Conservation (phyloP, 768 basidiomycete genomes). For the Sarcodon aspratus region DNA sequence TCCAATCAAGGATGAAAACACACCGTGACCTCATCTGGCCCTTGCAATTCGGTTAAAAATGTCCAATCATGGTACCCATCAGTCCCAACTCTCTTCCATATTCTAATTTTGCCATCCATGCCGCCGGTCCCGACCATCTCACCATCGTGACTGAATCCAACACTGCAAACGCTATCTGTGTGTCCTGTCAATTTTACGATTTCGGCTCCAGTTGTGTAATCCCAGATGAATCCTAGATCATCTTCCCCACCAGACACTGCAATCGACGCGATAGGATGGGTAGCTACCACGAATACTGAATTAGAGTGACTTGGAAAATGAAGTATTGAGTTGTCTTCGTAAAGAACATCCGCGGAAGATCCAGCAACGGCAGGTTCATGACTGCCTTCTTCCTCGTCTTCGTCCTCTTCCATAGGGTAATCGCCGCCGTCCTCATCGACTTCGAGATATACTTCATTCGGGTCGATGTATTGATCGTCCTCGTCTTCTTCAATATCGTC, state of each 20-base stretch:
- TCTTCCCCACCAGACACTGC: constrained; percentile 94
- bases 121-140: constrained; percentile 93
- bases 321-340: constrained; percentile 56
- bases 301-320: constrained; percentile 54
- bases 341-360: constrained; percentile 14
- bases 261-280: constrained; percentile 74
- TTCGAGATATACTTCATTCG: constrained; percentile 56
- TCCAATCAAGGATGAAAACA: constrained; percentile 15
- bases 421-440: constrained; percentile 51
- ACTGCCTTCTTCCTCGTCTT: constrained; percentile 8
- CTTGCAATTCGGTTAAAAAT: constrained; percentile 86
- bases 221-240: constrained; percentile 90
- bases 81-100: constrained; percentile 82
- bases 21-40: constrained; percentile 93
- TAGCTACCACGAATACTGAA: constrained; percentile 78
- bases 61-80: constrained; percentile 80
- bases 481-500: constrained; percentile 28
- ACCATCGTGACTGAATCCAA: constrained; percentile 79
- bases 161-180: constrained; percentile 76
- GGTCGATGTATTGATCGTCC: constrained; percentile 49
- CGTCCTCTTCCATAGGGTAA: constrained; percentile 60
- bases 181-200: constrained; percentile 86
- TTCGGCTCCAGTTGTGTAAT: constrained; percentile 69
- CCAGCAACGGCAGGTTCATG: constrained; percentile 3
- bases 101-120: constrained; percentile 91